phyloP scores from a whole-genome alignment of 2,329 filamentous ascomycete species.

The Curvularia eragrostidis region DNA sequence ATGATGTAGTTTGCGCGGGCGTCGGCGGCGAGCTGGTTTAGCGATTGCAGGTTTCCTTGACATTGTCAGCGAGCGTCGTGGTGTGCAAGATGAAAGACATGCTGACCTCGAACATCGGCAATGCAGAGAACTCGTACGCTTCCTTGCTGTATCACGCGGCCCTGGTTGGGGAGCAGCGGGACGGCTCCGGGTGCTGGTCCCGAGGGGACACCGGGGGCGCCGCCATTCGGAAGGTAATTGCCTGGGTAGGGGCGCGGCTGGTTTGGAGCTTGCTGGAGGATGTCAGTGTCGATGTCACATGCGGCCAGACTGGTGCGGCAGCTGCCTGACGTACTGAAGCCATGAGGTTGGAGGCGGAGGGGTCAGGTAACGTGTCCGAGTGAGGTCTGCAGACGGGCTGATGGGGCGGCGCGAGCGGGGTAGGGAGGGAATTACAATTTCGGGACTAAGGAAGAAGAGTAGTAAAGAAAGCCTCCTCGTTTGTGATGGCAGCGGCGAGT shows the following conservation, averaged over 20 bases:
- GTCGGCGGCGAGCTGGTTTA: conserved; percentile 95
- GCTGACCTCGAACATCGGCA: conserved; percentile 60
- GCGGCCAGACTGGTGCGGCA: conserved; percentile 11
- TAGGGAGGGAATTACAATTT: conserved; percentile 18
- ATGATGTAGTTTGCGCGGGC: conserved; percentile 97
- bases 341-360: conserved; percentile 40
- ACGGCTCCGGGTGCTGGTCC: conserved; percentile 53
- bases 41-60: conserved; percentile 89
- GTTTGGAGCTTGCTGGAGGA: conserved; percentile 56
- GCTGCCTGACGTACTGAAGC: conserved; percentile 42
- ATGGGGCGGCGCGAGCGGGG: conserved; percentile 10
- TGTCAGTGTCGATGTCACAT: conserved; percentile 32
- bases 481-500: conserved; percentile 37
- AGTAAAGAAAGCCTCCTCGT: conserved; percentile 32
- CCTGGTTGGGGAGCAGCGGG: conserved; percentile 60
- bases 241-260: conserved; percentile 59
- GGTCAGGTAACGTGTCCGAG: conserved; percentile 31
- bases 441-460: conserved; percentile 18
- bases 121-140: conserved; percentile 59
- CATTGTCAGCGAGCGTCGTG: conserved; percentile 14
- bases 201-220: conserved; percentile 49
- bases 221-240: conserved; percentile 57
- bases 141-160: conserved; percentile 59
- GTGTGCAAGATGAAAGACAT: neutral
- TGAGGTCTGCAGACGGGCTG: conserved; percentile 19